A percentile compares a stretch with the other conserved stretches of the same genome.
Conservation (phyloP, 306 rosid species). For the Cicer cuneatum region DNA sequence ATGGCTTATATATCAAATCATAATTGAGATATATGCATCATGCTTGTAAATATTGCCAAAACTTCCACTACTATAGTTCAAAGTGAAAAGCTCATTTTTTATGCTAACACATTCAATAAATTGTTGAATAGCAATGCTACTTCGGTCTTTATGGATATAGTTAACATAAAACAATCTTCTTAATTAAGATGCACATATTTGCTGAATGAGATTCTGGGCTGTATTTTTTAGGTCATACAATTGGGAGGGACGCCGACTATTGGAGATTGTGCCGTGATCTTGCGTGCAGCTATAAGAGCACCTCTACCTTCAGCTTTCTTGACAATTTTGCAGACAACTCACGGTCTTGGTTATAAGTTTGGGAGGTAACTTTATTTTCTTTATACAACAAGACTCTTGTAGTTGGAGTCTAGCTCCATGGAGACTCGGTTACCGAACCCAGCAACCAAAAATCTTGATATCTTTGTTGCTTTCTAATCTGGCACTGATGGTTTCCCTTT, state of each 20-base stretch:
- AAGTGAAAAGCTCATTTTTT: too few relatives aligned
- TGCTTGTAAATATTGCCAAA: too few relatives aligned
- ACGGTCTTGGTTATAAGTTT: constrained; percentile 80
- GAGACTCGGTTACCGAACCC: constrained; percentile 17
- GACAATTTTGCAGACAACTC: constrained; percentile 84
- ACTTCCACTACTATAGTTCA: too few relatives aligned
- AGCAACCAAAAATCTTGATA: constrained; percentile 19
- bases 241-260: constrained; percentile 91
- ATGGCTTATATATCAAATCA: neutral
- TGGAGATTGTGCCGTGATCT: constrained; percentile 89
- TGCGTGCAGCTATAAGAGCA: constrained; percentile 87
- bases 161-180: constrained; percentile 28
- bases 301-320: constrained; percentile 89
- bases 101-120: too few relatives aligned
- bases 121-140: constrained; percentile 10
- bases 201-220: constrained; percentile 42
- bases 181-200: neutral
- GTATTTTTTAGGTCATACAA: constrained; percentile 71
- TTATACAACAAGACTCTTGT: constrained; percentile 25
- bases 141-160: constrained; percentile 25
- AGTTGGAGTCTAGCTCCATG: neutral
- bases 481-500: constrained; percentile 28
- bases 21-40: constrained; percentile 4
- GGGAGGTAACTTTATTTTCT: constrained; percentile 73
- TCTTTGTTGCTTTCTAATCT: constrained; percentile 17